These are phyloP conservation scores for Pseudogymnoascus sp. DNA, from an alignment of 2,329 filamentous ascomycete genomes.

Conservation along the genomic window DNA sequence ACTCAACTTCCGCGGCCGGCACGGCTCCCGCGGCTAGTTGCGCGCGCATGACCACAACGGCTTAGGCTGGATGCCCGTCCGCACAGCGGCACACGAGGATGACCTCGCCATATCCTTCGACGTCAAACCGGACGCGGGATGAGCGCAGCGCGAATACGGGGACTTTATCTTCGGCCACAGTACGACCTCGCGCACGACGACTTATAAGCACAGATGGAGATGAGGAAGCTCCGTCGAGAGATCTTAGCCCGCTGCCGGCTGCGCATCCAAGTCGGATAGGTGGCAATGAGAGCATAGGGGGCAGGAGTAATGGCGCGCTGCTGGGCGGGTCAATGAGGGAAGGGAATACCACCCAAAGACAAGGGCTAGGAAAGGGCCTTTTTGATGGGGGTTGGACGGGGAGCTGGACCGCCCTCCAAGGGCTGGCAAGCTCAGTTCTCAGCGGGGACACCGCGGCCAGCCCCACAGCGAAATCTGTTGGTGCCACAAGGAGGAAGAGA, in stretches of 20 bases:
- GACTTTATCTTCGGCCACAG: constrained; percentile 15
- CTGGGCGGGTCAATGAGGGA: constrained; percentile 16
- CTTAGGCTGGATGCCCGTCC: not conserved
- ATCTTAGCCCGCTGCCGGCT: constrained; percentile 43
- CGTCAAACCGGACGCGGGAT: constrained; percentile 8
- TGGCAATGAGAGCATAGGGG: not conserved
- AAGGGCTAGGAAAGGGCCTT: constrained; percentile 18
- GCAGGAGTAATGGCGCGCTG: constrained; percentile 14
- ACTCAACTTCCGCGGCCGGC: not conserved
- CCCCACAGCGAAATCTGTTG: constrained; percentile 7
- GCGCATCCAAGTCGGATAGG: constrained; percentile 29
- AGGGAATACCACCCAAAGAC: constrained; percentile 12
- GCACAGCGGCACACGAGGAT: constrained; percentile 9
- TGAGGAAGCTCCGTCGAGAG: constrained; percentile 35
- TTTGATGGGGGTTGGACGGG: constrained; percentile 25
- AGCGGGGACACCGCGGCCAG: constrained; percentile 21
- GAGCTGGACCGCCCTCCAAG: constrained; percentile 27
- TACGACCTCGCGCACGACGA: constrained; percentile 26
- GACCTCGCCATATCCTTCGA: constrained; percentile 11
- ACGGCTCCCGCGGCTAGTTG: constrained; percentile 1
- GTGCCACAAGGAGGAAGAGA: constrained; percentile 12
- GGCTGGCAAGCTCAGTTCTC: constrained; percentile 28
- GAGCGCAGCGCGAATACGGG: constrained; percentile 1
- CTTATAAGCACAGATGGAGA: constrained; percentile 21
- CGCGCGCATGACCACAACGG: constrained; percentile 3